Conservation (phyloP, 106 monocot genomes). For the Dendrobium catenatum region DNA sequence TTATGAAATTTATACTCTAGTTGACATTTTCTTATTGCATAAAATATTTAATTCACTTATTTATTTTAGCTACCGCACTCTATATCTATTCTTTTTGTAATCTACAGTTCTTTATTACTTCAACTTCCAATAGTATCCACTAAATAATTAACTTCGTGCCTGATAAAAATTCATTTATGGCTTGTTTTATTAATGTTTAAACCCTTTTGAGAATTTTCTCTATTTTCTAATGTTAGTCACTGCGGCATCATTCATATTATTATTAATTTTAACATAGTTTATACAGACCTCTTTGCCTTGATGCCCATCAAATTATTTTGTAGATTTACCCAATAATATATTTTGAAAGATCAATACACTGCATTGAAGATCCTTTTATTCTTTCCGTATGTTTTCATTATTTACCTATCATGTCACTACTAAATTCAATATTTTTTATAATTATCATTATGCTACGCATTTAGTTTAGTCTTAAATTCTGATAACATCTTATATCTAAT, state of each 20-base stretch:
- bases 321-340: not conserved
- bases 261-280: no score
- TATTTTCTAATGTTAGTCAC: not conserved
- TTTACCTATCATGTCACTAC: no score
- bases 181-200: not conserved
- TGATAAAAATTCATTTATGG: not conserved
- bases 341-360: not conserved
- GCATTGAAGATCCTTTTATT: no score
- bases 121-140: not conserved
- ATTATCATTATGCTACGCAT: no score
- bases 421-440: no score
- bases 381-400: no score
- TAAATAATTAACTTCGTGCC: not conserved
- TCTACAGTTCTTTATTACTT: not conserved
- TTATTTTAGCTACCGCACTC: not conserved
- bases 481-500: no score
- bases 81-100: no score
- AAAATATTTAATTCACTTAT: not conserved
- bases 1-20: not conserved
- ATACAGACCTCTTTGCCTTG: no score
- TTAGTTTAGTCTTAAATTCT: no score
- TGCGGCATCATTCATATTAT: no score
- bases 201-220: not conserved
- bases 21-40: not conserved
- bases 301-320: not conserved